Conservation (phyloP, 805 yeast species). For the Metschnikowia aberdeeniae region DNA sequence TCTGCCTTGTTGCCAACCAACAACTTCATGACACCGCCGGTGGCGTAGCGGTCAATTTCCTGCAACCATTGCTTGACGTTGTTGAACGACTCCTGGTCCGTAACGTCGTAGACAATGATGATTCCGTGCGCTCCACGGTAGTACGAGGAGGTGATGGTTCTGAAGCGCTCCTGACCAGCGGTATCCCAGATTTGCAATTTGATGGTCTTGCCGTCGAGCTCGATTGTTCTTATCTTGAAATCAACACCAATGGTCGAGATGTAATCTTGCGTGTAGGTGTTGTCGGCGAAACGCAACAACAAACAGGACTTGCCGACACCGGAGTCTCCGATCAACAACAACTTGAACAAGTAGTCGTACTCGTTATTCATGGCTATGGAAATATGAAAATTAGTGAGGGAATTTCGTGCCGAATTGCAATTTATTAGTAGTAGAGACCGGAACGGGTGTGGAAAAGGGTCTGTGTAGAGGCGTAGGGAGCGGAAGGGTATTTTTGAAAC, state of each 20-base stretch:
- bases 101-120: constrained; percentile 95
- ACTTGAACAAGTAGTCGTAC: constrained; percentile 96
- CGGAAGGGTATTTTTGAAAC: constrained; percentile 4
- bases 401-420: not conserved
- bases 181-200: constrained; percentile 99
- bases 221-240: constrained; percentile 84
- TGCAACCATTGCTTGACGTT: constrained; percentile 98
- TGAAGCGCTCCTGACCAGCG: constrained; percentile 97
- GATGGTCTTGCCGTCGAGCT: constrained; percentile 94
- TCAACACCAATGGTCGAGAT: constrained; percentile 98
- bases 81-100: constrained; percentile 94
- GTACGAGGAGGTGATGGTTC: constrained; percentile 95
- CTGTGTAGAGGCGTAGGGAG: constrained; percentile 1
- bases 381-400: not conserved
- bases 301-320: constrained; percentile 98
- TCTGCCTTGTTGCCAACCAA: constrained; percentile 97
- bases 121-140: constrained; percentile 99
- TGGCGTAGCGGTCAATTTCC: constrained; percentile 97
- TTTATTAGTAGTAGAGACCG: not conserved
- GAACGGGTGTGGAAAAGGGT: not conserved
- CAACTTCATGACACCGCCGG: constrained; percentile 93
- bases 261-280: constrained; percentile 94
- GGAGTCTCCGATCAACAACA: constrained; percentile 93
- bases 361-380: constrained; percentile 66
- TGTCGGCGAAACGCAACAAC: constrained; percentile 92